phyloP scores from a whole-genome alignment of 176 grass and related monocot species.

The Melocanna baccifera region DNA sequence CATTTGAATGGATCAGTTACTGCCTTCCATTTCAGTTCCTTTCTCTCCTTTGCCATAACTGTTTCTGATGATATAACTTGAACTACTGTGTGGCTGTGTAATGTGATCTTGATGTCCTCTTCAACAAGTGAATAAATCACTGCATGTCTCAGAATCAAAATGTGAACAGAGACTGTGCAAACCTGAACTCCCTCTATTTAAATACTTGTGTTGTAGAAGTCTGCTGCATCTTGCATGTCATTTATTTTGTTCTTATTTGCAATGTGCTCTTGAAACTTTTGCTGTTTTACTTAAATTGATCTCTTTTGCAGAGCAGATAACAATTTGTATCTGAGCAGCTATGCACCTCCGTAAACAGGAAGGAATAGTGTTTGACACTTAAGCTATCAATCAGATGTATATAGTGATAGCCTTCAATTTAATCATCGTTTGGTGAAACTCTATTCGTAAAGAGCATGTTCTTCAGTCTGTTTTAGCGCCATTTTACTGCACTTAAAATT shows the following conservation, averaged over 20 bases:
- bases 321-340: not conserved
- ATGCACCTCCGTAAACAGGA: not conserved
- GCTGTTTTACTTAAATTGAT: not conserved
- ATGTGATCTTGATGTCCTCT: not conserved
- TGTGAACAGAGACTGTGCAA: not conserved
- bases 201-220: not conserved
- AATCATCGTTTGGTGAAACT: not conserved
- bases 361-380: not conserved
- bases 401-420: constrained; percentile 3
- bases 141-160: not conserved
- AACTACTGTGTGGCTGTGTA: not conserved
- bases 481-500: not conserved
- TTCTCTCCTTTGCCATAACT: not conserved
- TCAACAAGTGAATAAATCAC: not conserved
- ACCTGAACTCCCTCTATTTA: not conserved
- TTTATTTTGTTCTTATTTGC: not conserved
- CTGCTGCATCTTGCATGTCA: not conserved
- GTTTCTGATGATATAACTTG: not conserved
- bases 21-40: not conserved
- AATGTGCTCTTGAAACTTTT: not conserved
- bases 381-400: not conserved
- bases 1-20: not conserved
- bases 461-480: not conserved
- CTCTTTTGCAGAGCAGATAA: not conserved
- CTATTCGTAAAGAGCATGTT: not conserved